Conservation (phyloP, 2,329 filamentous ascomycete genomes). For the Clarireedia homoeocarpa region DNA sequence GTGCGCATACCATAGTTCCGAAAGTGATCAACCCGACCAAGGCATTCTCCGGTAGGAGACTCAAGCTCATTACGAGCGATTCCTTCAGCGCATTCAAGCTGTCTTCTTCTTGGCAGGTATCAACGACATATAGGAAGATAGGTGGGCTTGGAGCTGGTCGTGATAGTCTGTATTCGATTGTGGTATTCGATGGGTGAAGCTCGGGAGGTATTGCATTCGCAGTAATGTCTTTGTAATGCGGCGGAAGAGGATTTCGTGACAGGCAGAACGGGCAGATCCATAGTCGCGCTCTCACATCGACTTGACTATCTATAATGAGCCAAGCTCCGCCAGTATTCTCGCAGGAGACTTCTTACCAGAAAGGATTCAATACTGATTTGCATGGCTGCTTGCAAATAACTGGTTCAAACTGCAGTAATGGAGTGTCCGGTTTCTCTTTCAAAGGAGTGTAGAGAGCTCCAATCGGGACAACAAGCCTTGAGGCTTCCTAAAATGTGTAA, state of each 20-base stretch:
- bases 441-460: slow-evolving; percentile 91
- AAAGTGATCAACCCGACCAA: slow-evolving; percentile 79
- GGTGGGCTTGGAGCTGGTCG: slow-evolving; percentile 77
- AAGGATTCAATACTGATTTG: slow-evolving; percentile 91
- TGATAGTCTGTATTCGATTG: slow-evolving; percentile 80
- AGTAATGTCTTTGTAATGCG: slow-evolving; percentile 86
- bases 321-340: background rate
- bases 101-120: slow-evolving; percentile 84
- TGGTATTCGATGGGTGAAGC: slow-evolving; percentile 73
- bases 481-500: slow-evolving; percentile 65
- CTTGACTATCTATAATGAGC: slow-evolving; percentile 49
- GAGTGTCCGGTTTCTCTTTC: slow-evolving; percentile 88
- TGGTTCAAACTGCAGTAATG: slow-evolving; percentile 88
- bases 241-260: slow-evolving; percentile 72
- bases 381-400: slow-evolving; percentile 96
- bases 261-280: slow-evolving; percentile 90
- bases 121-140: slow-evolving; percentile 81
- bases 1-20: slow-evolving; percentile 74
- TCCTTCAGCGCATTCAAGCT: slow-evolving; percentile 77
- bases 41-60: slow-evolving; percentile 71
- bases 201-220: slow-evolving; percentile 76
- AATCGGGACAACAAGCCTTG: slow-evolving; percentile 88
- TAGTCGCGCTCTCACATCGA: slow-evolving; percentile 73
- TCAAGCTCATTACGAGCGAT: slow-evolving; percentile 79
- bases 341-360: slow-evolving; percentile 57